Base-by-base conservation (phyloP, 2,329 filamentous ascomycete genomes). In the Coleophoma eucalyptorum region DNA sequence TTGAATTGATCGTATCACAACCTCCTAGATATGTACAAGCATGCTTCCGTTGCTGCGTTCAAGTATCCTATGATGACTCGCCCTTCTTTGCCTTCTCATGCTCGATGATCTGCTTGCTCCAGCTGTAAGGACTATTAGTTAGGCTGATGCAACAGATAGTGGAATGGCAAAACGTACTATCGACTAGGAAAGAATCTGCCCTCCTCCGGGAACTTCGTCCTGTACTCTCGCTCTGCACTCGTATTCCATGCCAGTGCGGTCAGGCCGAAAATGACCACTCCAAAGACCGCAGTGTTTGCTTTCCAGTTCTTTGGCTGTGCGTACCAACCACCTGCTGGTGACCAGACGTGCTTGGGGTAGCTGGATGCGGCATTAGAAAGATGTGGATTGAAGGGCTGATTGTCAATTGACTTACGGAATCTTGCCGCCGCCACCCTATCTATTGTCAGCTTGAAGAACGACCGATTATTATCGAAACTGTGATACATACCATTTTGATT, bases 291-390 rank as follows among this genome's bases (percentile, higher is more conserved):
- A 5, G 94, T 99, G 78, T 99, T 99, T 65, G 77, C 75, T 71
- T 88, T 94, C 94, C 94, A 99, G 80, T 99, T 99, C 61, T 81
- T 78, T 49, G 94, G 94, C 70, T 96, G 93, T 49, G 87, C 77
- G 74, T 99, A 99, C 94, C 94, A 99, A 73, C 94, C 94, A 80
- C 94, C 94, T 59, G 93, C 80, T 55, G 94, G 94, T 67, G 94
- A 97, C 94, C 94, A 99, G 80, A 99, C 90, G 80, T 99, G 93
- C 80, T 96, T 97, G 71, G 91, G 92, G 75, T 96, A 96, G 67
- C 90, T 96, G 64, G 21, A 38, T 32, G 44, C 20, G 16, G 35
- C 50, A 51, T 62, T 43, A 60, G 58, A 44, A 49, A 54, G 47
- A 51, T 43, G 37, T 46, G 44, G 43, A 11, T 52, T 52, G 50